Percentiles rank a stretch among this genome's conserved stretches.
Evolutionary conservation across 176 grass and related monocot species (phyloP).

Genomic region (Poa annua): DNA sequence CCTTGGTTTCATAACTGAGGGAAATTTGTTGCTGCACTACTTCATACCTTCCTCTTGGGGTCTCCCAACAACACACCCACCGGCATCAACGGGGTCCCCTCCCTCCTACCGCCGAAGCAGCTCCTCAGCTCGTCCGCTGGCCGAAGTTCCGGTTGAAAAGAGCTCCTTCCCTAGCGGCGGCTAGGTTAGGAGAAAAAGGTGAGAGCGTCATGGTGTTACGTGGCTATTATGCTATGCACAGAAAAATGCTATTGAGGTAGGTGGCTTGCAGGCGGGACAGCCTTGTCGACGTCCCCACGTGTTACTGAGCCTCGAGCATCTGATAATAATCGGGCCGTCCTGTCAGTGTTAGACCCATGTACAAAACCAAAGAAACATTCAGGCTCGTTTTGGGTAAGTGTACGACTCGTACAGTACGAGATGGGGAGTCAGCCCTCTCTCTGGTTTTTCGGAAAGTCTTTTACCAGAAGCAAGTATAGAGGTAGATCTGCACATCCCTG

Average conservation of each 20-base stretch:
- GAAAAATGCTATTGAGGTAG: neutral
- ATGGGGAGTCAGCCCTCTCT: neutral
- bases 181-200: too few relatives aligned
- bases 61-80: too few relatives aligned
- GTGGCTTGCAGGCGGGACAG: slow-evolving; percentile 38
- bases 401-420: too few relatives aligned
- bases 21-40: too few relatives aligned
- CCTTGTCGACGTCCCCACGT: neutral
- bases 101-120: too few relatives aligned
- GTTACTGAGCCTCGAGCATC: neutral
- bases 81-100: too few relatives aligned
- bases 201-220: neutral
- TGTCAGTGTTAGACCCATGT: neutral
- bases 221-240: neutral
- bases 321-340: neutral
- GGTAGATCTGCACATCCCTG: neutral
- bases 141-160: too few relatives aligned
- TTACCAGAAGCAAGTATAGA: slow-evolving; percentile 6
- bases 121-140: too few relatives aligned
- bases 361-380: neutral
- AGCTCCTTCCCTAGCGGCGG: too few relatives aligned
- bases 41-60: too few relatives aligned
- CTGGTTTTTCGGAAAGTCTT: neutral
- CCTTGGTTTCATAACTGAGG: too few relatives aligned
- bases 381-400: neutral